Conservation (phyloP, 2,329 filamentous ascomycete species). For the Venturia effusa region DNA sequence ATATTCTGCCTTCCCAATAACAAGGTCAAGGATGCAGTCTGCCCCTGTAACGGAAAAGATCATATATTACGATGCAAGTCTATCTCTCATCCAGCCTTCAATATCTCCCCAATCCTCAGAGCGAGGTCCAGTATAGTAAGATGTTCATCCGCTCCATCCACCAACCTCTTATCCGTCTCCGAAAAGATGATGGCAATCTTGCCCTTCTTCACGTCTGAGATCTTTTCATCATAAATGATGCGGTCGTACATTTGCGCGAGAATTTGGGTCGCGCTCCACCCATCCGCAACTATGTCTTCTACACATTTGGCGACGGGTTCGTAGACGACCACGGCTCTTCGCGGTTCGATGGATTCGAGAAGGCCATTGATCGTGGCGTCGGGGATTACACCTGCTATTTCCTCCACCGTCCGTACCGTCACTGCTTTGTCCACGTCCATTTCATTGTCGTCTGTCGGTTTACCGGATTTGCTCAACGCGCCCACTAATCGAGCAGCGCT, state of each 20-base stretch:
- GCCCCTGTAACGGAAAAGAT: no score
- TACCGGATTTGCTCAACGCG: conserved; percentile 35
- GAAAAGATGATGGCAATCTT: conserved; percentile 83
- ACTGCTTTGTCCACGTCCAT: conserved; percentile 44
- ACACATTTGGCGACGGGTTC: conserved; percentile 66
- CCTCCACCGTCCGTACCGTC: conserved; percentile 72
- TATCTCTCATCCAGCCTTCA: conserved; percentile 32
- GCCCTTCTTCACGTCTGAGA: conserved; percentile 80
- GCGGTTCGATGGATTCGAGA: conserved; percentile 65
- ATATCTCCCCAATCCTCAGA: conserved; percentile 66
- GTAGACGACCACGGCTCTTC: conserved; percentile 54
- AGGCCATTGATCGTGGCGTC: conserved; percentile 59
- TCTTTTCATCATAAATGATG: conserved; percentile 72
- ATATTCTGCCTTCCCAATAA: neutral
- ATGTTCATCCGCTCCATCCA: conserved; percentile 94
- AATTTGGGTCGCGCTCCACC: conserved; percentile 90
- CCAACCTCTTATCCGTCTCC: conserved; percentile 84
- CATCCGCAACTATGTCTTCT: conserved; percentile 86
- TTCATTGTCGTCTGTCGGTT: conserved; percentile 42
- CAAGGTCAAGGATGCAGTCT: neutral
- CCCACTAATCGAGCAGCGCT: conserved; percentile 84
- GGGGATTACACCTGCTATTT: conserved; percentile 93
- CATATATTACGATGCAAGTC: neutral
- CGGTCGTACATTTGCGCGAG: conserved; percentile 76
- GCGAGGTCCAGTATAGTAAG: conserved; percentile 78